Base-by-base conservation (phyloP, 2,329 filamentous ascomycete genomes). In the Botrytis galanthina region DNA sequence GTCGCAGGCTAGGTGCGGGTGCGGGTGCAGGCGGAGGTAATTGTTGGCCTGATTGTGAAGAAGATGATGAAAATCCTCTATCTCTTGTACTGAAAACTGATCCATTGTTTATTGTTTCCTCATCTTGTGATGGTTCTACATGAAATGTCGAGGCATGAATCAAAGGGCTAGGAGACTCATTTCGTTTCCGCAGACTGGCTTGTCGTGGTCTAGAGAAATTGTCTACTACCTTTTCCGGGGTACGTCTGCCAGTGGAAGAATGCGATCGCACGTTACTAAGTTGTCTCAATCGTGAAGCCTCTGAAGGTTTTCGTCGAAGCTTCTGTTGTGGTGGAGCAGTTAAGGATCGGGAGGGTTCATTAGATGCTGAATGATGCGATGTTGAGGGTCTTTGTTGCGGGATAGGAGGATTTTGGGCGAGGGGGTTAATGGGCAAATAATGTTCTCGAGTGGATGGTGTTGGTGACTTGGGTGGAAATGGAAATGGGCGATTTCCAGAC, bases 281-380 rank as follows among this genome's bases (percentile, higher is more conserved):
- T 39, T 79, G 77, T 51, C 80, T 78, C 22, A 81, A 75, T 44
- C 80, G 74, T 20, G 79, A 80, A 22, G 80, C 80, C 57, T 82
- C 80, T 6, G 80, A 82, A 4, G 77, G 79, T 48, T 76, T 77
- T 64, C 78, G 76, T 59, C 76, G 78, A 16, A 78, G 73, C 26
- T 39, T 74, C 18, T 77, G 78, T 26, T 73, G 75, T 29, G 78
- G 64, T 4, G 78, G 75, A 44, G 77, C 70, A 37, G 75, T 76
- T 57, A 76, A 77, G 12, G 77, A 77, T 72, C 78, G 76, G n/a
- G 71, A 71, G 12, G 75, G 29, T 62, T 78, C 75, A 62, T 70
- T 61, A 22, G 75, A n/a, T 61, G 57, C 16, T n/a, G 75, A 51
- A 51, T 79, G 69, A 54, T 78, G 78, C 22, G 77, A 78, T n/a